These are phyloP conservation scores for Starmerella khaoyaiensis DNA, from an alignment of 805 yeast genomes.

Conservation along the genomic window DNA sequence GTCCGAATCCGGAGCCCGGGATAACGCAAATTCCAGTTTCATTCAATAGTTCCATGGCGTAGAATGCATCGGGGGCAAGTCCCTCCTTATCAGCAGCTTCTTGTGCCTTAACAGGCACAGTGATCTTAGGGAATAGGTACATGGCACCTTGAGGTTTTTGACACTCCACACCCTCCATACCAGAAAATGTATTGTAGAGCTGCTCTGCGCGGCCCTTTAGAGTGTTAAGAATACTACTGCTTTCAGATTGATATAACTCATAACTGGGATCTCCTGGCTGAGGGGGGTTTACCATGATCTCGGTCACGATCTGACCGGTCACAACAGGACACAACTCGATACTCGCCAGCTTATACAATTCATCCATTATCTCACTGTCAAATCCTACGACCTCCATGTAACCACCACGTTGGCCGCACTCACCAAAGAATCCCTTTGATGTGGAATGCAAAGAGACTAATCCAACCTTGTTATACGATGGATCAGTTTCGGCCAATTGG, in stretches of 20 bases:
- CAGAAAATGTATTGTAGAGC: constrained; percentile 56
- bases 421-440: constrained; percentile 94
- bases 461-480: constrained; percentile 56
- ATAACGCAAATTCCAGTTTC: constrained; percentile 91
- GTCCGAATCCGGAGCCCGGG: constrained; percentile 97
- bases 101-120: constrained; percentile 51
- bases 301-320: constrained; percentile 86
- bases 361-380: constrained; percentile 49
- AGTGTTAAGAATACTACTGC: constrained; percentile 45
- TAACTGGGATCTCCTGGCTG: constrained; percentile 60
- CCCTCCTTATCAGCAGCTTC: constrained; percentile 45
- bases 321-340: constrained; percentile 90
- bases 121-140: constrained; percentile 81
- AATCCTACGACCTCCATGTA: constrained; percentile 90
- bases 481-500: constrained; percentile 41
- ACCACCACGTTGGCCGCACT: constrained; percentile 99
- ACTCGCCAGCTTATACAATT: constrained; percentile 74
- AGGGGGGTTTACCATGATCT: constrained; percentile 91
- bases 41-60: constrained; percentile 73
- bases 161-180: constrained; percentile 73
- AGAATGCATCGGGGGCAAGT: constrained; percentile 68
- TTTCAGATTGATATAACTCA: constrained; percentile 51
- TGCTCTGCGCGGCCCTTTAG: constrained; percentile 49
- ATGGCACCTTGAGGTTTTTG: constrained; percentile 93
- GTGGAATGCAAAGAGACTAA: constrained; percentile 93